Evolutionary conservation across 2,329 filamentous ascomycete genomes (phyloP).

Genomic region (Fusarium falciforme): DNA sequence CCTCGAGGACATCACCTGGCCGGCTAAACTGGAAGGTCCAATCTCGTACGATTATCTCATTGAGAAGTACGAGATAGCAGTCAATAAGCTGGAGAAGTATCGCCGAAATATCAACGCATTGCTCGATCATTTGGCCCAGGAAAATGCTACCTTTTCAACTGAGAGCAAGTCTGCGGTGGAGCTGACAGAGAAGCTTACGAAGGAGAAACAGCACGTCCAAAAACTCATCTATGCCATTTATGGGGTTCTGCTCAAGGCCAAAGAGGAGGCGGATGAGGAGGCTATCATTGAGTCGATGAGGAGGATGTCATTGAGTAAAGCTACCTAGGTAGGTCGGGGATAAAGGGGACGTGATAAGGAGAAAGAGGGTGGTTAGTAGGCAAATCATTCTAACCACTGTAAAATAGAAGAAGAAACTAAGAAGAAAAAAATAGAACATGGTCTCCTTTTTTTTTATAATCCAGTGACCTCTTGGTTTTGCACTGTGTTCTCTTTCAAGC

Average conservation of each 20-base stretch:
- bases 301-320: neutral
- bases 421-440: neutral
- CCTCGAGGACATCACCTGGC: neutral
- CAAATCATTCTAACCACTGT: neutral
- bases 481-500: neutral
- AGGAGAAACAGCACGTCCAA: neutral
- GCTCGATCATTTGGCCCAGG: neutral
- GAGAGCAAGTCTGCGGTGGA: neutral
- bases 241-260: neutral
- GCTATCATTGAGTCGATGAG: neutral
- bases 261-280: neutral
- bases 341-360: neutral
- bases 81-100: neutral
- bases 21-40: neutral
- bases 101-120: neutral
- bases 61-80: neutral
- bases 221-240: neutral
- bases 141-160: neutral
- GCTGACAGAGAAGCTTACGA: neutral
- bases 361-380: neutral
- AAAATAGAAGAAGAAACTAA: neutral
- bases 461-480: neutral
- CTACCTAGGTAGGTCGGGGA: neutral
- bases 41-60: neutral
- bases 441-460: neutral